A percentile compares a stretch with the other conserved stretches of the same genome.
Evolutionary conservation across 2,329 filamentous ascomycete genomes (phyloP).

Genomic region (Colletotrichum tamarilloi): DNA sequence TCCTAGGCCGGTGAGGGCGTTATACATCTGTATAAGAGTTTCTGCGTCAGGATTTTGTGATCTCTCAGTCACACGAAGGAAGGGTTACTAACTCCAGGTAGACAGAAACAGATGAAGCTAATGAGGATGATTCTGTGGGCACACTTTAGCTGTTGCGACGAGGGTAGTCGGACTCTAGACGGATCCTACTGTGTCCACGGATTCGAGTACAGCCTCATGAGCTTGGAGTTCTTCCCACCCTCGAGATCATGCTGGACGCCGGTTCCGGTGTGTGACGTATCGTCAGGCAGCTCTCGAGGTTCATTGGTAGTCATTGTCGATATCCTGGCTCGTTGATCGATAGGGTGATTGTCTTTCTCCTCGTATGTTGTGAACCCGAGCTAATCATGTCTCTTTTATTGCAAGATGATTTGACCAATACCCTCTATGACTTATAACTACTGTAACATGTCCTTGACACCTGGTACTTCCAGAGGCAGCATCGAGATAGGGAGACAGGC

Average conservation of each 20-base stretch:
- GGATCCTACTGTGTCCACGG: conserved; percentile 54
- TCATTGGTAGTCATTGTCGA: conserved; percentile 1
- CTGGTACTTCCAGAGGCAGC: too few species aligned
- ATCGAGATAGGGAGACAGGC: not conserved
- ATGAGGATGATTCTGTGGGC: conserved; percentile 51
- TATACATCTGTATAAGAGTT: conserved; percentile 53
- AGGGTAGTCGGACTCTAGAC: not conserved
- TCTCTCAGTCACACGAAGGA: too few species aligned
- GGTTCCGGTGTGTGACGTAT: not conserved
- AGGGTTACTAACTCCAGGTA: conserved; percentile 51
- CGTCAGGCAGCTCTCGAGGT: not conserved
- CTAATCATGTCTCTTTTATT: not conserved
- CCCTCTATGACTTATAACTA: not conserved
- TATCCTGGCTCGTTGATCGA: not conserved
- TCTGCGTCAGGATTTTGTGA: conserved; percentile 1
- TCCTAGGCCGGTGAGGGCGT: conserved; percentile 56
- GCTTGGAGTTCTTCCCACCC: conserved; percentile 31
- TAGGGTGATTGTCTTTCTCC: not conserved
- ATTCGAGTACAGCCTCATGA: conserved; percentile 49
- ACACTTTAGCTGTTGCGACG: conserved; percentile 2
- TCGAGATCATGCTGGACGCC: not conserved
- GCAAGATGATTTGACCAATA: not conserved
- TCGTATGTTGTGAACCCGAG: not conserved
- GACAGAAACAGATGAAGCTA: conserved; percentile 61
- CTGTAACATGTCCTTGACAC: not conserved